phyloP scores from a whole-genome alignment of 768 basidiomycete genomes.

The Mycena galopus region DNA sequence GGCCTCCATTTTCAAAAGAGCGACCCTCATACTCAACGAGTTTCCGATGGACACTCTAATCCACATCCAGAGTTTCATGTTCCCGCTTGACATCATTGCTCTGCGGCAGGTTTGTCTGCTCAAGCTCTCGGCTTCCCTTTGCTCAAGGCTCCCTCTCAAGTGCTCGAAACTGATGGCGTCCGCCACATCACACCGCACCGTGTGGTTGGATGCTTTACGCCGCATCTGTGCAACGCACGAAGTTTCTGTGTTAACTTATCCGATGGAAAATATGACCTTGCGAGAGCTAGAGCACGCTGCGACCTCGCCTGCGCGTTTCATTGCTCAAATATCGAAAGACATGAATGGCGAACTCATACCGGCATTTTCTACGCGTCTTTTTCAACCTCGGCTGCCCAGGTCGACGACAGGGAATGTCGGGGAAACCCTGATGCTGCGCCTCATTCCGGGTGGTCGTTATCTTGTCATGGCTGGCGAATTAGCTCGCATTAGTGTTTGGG shows the following conservation, averaged over 20 bases:
- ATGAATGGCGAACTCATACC: neutral
- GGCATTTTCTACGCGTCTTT: conserved; percentile 32
- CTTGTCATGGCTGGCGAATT: conserved; percentile 39
- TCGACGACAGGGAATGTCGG: conserved; percentile 12
- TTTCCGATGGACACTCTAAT: conserved; percentile 38
- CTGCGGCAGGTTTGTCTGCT: conserved; percentile 30
- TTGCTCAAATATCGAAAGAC: conserved; percentile 12
- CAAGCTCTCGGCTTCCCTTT: neutral
- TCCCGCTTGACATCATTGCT: conserved; percentile 37
- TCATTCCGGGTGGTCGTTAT: conserved; percentile 49
- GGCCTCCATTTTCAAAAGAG: neutral
- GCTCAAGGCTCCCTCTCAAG: conserved; percentile 33
- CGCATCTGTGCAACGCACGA: conserved; percentile 38
- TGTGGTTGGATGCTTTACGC: conserved; percentile 46
- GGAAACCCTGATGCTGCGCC: conserved; percentile 29
- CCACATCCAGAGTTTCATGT: conserved; percentile 34
- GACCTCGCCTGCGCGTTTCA: conserved; percentile 41
- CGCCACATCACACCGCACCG: conserved; percentile 39
- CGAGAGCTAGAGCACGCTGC: conserved; percentile 44
- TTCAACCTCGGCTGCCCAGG: conserved; percentile 30
- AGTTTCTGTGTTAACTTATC: conserved; percentile 41
- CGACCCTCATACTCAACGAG: neutral
- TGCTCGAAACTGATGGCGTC: conserved; percentile 39
- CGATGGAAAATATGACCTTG: conserved; percentile 42
- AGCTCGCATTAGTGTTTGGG: conserved; percentile 42